Base-by-base conservation (phyloP, 2,329 filamentous ascomycete species). In the Trichophaea hybrida region DNA sequence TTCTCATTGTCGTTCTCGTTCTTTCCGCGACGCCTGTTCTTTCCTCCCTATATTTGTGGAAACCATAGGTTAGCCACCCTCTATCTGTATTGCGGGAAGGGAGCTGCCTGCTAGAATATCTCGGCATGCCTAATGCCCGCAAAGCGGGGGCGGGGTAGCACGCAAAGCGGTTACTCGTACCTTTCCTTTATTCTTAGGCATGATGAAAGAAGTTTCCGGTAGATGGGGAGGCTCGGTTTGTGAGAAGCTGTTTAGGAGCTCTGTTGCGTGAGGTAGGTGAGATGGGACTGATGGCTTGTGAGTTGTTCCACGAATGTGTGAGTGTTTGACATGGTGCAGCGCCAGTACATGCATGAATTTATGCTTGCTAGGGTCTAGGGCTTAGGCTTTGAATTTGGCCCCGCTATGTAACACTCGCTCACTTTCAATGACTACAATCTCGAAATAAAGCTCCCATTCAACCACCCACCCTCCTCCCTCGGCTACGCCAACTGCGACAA, bases 151-250 rank as follows among this genome's bases (percentile, higher is more conserved):
- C 15, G 32, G 46, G 56, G 55, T 49, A 50, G 38, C 17, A 17
- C 15, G n/a, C 43, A 43, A 51, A 52, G 37, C 15, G 15, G 15
- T 8, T 32, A 13, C 61, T 71, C 80, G 73, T 79, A 94, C 89
- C 78, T 95, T 96, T 90, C 90, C 90, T 84, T 96, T 96, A 75
- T 96, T 96, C 88, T 96, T 96, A 72, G 90, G 90, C 90, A 96
- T 96, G 64, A 75, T 83, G 75, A 10, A 13, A 17, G 32, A 31
- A 24, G 48, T 51, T 43, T n/a, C 35, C 46, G 34, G 53, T 17
- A 38, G 52, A n/a, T n/a, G n/a, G n/a, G n/a, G n/a, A n/a, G n/a
- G n/a, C n/a, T n/a, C 13, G 24, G 33, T 13, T 40, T 10, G 24
- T 15, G 51, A 7, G 48, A 43, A 32, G 48, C 31, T 51, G 48